Base-by-base conservation (phyloP, 495 filamentous ascomycete species). In the Neurospora africana region DNA sequence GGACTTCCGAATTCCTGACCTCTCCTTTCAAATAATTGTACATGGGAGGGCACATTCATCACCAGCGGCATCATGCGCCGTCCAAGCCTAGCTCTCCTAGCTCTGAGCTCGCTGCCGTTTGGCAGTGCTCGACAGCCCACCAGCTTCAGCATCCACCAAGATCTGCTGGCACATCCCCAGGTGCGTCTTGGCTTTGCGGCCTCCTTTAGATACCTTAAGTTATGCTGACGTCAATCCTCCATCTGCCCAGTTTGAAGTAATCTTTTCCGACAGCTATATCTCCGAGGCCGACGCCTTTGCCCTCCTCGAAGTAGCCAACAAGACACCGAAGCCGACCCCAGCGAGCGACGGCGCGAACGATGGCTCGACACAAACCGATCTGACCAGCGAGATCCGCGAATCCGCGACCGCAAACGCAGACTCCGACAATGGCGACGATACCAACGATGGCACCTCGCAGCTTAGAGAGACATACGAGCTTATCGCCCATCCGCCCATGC, bases 101-200 rank as follows among this genome's bases (percentile, higher is more conserved):
- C 81, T 33, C 53, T 61, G 53, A 61, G 53, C 23, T 79, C 77
- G 73, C 76, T 82, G 74, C 79, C 76, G 79, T 79, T 84, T 36
- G 79, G 78, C 71, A 71, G 69, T 68, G 84, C 83, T 72, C 82
- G 82, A 23, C 83, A 85, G 70, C 83, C 79, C 9, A 76, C 80
- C 47, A 76, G 82, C 47, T 86, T 86, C 73, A 86, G 83, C 75
- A 91, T 97, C 39, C 89, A 96, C 76, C 94, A 98, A 78, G 95
- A 99, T 80, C 79, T 99, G 11, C 85, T 97, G 41, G 95, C 95
- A 27, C 93, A 91, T 84, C 95, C 95, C 35, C 95, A 98, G 84
- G 93, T 96, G 82, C 39, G 83, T 78, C 69, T 40, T n/a, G 2
- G 39, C 23, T 65, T 36, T 44, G 19, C 41, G 7, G 39, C 39